phyloP scores from a whole-genome alignment of 805 yeast genomes.

The Starmerella potacharoeniae region DNA sequence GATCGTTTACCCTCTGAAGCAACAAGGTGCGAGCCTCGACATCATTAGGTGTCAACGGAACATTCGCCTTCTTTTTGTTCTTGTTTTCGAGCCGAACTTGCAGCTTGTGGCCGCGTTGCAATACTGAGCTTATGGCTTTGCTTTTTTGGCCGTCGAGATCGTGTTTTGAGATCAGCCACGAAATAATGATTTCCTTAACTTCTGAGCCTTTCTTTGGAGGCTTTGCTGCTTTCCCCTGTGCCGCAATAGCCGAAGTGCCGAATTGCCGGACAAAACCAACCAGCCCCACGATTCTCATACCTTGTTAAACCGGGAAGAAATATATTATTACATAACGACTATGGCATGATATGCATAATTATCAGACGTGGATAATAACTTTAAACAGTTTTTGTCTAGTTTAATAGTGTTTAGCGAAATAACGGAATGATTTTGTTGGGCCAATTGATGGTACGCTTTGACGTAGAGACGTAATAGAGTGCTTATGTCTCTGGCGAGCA shows the following conservation, averaged over 20 bases:
- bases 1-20: conserved; percentile 18
- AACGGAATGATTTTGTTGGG: no score
- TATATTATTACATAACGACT: neutral
- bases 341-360: neutral
- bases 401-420: no score
- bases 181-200: conserved; percentile 24
- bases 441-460: no score
- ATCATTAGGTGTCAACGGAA: conserved; percentile 20
- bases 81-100: conserved; percentile 22
- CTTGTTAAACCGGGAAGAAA: neutral
- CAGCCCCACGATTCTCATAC: neutral
- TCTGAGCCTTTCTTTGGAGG: conserved; percentile 8
- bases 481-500: no score
- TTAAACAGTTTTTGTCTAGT: no score
- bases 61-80: conserved; percentile 9
- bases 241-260: neutral
- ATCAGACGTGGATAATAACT: no score
- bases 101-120: conserved; percentile 25
- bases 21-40: conserved; percentile 25
- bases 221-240: neutral
- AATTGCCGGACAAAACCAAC: neutral
- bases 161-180: conserved; percentile 28
- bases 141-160: conserved; percentile 28
- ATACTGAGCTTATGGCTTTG: conserved; percentile 26
- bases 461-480: no score